These are phyloP conservation scores for Talaromyces piceae DNA, from an alignment of 2,329 filamentous ascomycete genomes.

Conservation along the genomic window DNA sequence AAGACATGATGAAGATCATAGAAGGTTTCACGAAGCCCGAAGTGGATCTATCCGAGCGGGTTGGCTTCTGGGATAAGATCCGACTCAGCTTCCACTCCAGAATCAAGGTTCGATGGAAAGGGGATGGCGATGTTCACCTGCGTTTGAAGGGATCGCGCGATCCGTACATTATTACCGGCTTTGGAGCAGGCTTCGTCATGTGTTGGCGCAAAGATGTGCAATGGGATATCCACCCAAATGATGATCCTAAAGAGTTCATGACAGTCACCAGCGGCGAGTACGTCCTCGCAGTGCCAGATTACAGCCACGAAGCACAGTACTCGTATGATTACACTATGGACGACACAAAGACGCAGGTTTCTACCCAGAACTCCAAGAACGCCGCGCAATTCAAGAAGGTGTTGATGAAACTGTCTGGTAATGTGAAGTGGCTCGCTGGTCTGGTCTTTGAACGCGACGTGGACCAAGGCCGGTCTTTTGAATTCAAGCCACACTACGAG, in stretches of 20 bases:
- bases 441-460: slow-evolving; percentile 86
- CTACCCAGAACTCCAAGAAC: slow-evolving; percentile 59
- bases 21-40: slow-evolving; percentile 96
- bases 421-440: slow-evolving; percentile 86
- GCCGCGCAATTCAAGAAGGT: slow-evolving; percentile 95
- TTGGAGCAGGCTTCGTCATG: slow-evolving; percentile 94
- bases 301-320: slow-evolving; percentile 76
- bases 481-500: slow-evolving; percentile 88
- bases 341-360: slow-evolving; percentile 50
- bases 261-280: slow-evolving; percentile 93
- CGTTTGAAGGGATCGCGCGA: slow-evolving; percentile 85
- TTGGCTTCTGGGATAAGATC: slow-evolving; percentile 99
- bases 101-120: slow-evolving; percentile 83
- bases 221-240: slow-evolving; percentile 74
- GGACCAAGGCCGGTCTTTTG: slow-evolving; percentile 67
- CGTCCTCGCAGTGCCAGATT: slow-evolving; percentile 88
- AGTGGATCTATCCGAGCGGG: slow-evolving; percentile 83
- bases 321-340: slow-evolving; percentile 38
- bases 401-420: slow-evolving; percentile 95
- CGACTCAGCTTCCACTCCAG: slow-evolving; percentile 88
- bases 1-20: slow-evolving; percentile 99
- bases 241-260: slow-evolving; percentile 90
- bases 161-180: slow-evolving; percentile 85
- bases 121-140: slow-evolving; percentile 90
- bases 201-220: slow-evolving; percentile 94